These are phyloP conservation scores for Sporothrix phasma DNA, from an alignment of 2,329 filamentous ascomycete species.

Conservation along the genomic window DNA sequence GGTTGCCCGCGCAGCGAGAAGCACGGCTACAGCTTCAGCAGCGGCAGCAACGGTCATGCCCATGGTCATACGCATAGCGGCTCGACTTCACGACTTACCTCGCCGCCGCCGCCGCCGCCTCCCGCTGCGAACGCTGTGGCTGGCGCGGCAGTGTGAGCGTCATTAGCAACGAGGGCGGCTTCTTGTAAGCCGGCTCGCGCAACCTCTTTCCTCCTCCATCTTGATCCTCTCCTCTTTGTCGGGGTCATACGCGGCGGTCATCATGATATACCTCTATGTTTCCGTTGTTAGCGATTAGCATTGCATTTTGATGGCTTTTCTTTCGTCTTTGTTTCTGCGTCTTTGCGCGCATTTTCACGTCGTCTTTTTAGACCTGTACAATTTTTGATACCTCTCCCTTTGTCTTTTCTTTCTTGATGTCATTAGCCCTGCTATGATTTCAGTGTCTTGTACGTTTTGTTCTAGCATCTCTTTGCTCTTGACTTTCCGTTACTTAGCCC, in stretches of 20 bases:
- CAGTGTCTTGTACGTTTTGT: neutral
- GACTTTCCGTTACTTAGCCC: neutral
- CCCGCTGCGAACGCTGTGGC: constrained; percentile 38
- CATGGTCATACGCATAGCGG: constrained; percentile 2
- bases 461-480: neutral
- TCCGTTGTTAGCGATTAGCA: neutral
- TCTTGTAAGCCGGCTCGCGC: constrained; percentile 33
- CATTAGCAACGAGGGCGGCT: constrained; percentile 43
- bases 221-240: neutral
- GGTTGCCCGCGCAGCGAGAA: constrained; percentile 12
- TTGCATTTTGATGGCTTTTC: neutral
- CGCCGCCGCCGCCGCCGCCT: constrained; percentile 25
- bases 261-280: neutral
- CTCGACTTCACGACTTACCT: constrained; percentile 14
- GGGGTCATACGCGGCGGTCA: neutral
- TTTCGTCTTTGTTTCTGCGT: neutral
- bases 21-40: constrained; percentile 25
- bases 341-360: neutral
- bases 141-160: constrained; percentile 50
- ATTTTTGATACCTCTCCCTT: constrained; percentile 6
- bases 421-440: neutral
- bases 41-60: constrained; percentile 25
- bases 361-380: neutral
- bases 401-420: neutral
- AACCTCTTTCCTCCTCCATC: neutral